These are phyloP conservation scores for Rhizopus microsporus DNA, from an alignment of 371 early-diverging fungal species.

Conservation along the genomic window DNA sequence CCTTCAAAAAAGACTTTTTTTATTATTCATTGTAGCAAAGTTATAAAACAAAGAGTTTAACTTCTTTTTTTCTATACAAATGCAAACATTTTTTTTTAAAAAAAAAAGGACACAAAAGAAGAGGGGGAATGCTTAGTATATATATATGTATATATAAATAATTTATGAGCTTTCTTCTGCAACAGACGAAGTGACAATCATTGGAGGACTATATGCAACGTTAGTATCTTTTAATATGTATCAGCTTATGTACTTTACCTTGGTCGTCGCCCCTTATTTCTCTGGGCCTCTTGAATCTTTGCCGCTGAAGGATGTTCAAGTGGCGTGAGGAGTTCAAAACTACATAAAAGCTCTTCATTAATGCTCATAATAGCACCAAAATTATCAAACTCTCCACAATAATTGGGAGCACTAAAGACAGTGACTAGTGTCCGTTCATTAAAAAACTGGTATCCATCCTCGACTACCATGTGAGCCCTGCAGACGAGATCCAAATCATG, in stretches of 20 bases:
- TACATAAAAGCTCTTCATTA: slow-evolving; percentile 91
- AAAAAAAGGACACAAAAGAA: background rate
- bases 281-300: slow-evolving; percentile 25
- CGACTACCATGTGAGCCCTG: slow-evolving; percentile 98
- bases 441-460: slow-evolving; percentile 99
- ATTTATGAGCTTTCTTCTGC: slow-evolving; percentile 10
- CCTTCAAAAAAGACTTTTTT: no score
- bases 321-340: slow-evolving; percentile 68
- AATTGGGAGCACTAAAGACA: slow-evolving; percentile 99
- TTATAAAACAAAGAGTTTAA: no score
- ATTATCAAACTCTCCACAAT: slow-evolving; percentile 99
- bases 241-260: slow-evolving; percentile 19
- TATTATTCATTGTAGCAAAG: no score
- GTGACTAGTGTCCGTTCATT: slow-evolving; percentile 94
- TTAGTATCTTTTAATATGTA: background rate
- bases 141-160: background rate
- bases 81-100: background rate
- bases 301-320: slow-evolving; percentile 38
- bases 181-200: slow-evolving; percentile 20
- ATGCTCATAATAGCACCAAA: slow-evolving; percentile 97
- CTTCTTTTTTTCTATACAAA: no score
- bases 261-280: slow-evolving; percentile 34
- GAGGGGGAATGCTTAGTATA: no score
- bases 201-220: slow-evolving; percentile 22
- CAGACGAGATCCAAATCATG: slow-evolving; percentile 91